phyloP scores from a whole-genome alignment of 768 basidiomycete species.

The Pleurotus djamor region DNA sequence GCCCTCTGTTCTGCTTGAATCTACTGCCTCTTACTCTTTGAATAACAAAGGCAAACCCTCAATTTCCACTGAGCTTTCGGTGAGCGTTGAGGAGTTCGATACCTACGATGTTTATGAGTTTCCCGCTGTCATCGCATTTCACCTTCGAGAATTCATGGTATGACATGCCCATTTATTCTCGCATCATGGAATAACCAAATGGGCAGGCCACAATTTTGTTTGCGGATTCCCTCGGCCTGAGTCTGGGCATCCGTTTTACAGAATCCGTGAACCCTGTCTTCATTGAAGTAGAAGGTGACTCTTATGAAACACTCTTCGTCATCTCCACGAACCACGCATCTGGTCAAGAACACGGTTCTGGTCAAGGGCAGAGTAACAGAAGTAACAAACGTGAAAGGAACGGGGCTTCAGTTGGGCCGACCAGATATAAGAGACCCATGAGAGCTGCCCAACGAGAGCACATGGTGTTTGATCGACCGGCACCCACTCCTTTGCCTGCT shows the following conservation, averaged over 20 bases:
- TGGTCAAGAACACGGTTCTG: conserved; percentile 25
- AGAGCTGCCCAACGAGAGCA: conserved; percentile 42
- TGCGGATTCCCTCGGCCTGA: conserved; percentile 65
- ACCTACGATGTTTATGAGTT: conserved; percentile 62
- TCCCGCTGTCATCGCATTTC: conserved; percentile 73
- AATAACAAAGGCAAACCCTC: conserved; percentile 49
- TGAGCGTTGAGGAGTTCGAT: conserved; percentile 82
- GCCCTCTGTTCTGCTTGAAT: background rate
- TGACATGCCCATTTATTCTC: conserved; percentile 11
- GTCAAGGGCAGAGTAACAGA: conserved; percentile 18
- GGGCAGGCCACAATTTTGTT: conserved; percentile 75
- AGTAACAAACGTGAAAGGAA: conserved; percentile 44
- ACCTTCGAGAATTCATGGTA: conserved; percentile 83
- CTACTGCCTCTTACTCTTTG: background rate
- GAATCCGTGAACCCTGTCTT: conserved; percentile 73
- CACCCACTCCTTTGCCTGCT: conserved; percentile 37
- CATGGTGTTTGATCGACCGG: conserved; percentile 11
- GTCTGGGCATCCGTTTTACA: conserved; percentile 74
- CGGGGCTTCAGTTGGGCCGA: conserved; percentile 25
- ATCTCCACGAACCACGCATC: conserved; percentile 73
- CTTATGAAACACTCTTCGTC: conserved; percentile 65
- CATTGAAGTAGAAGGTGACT: conserved; percentile 73
- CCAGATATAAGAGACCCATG: conserved; percentile 50
- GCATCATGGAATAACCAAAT: background rate
- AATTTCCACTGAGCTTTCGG: conserved; percentile 71